phyloP scores from a whole-genome alignment of 352 stramenopile species.

The Phytophthora pisi region DNA sequence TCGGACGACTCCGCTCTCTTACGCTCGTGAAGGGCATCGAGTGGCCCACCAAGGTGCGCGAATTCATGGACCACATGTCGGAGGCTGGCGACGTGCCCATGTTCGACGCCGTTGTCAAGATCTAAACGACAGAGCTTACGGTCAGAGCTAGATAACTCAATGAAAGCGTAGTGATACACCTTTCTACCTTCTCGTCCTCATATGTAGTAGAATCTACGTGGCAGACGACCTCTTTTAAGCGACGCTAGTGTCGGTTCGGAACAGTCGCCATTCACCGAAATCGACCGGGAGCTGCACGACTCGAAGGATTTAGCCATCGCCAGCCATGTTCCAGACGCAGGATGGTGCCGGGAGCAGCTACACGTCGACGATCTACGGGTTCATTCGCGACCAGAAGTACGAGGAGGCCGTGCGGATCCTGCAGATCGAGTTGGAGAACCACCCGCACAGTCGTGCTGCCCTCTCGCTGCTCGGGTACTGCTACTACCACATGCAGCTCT shows the following conservation, averaged over 20 bases:
- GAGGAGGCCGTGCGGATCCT: slow-evolving; percentile 93
- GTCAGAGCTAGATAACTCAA: too few species aligned
- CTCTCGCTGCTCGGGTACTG: slow-evolving; percentile 97
- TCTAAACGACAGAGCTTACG: slow-evolving; percentile 20
- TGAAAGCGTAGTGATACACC: slow-evolving; percentile 95
- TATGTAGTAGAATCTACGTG: too few species aligned
- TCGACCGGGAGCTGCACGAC: not conserved
- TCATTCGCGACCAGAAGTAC: slow-evolving; percentile 95
- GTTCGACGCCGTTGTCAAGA: slow-evolving; percentile 45
- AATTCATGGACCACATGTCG: slow-evolving; percentile 51
- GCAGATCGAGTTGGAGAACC: slow-evolving; percentile 93
- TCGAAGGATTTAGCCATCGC: not conserved
- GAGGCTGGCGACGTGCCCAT: slow-evolving; percentile 43
- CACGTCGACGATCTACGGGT: slow-evolving; percentile 94
- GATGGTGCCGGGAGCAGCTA: slow-evolving; percentile 81
- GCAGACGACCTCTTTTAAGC: not conserved
- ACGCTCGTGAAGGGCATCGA: slow-evolving; percentile 55
- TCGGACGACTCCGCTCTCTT: slow-evolving; percentile 44
- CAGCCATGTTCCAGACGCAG: slow-evolving; percentile 66
- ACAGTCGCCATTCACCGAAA: slow-evolving; percentile 29
- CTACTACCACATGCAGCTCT: slow-evolving; percentile 97
- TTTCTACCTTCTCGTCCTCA: slow-evolving; percentile 89
- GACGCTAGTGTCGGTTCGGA: slow-evolving; percentile 33
- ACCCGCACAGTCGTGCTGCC: slow-evolving; percentile 91
- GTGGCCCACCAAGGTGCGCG: slow-evolving; percentile 54